These are phyloP conservation scores for Millerozyma acaciae DNA, from an alignment of 805 yeast species.

Conservation along the genomic window DNA sequence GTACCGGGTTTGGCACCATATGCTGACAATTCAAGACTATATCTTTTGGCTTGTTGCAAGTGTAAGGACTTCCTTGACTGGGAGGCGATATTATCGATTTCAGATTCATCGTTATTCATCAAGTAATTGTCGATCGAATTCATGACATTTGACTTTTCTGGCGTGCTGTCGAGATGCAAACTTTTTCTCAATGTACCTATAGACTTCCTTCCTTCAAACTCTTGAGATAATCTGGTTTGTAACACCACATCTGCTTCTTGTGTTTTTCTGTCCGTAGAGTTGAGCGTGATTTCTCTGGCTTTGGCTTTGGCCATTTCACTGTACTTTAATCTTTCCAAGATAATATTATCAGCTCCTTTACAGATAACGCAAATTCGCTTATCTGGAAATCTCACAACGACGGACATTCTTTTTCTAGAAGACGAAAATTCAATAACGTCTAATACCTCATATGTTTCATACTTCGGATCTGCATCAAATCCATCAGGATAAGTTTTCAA, in stretches of 20 bases:
- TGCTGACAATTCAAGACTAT: constrained; percentile 31
- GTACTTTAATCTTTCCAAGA: constrained; percentile 66
- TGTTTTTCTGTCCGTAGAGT: constrained; percentile 59
- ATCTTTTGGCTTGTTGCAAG: constrained; percentile 53
- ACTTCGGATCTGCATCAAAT: constrained; percentile 56
- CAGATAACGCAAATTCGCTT: constrained; percentile 72
- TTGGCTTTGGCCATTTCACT: constrained; percentile 58
- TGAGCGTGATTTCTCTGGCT: constrained; percentile 56
- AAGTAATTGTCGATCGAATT: constrained; percentile 50
- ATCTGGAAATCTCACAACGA: constrained; percentile 75
- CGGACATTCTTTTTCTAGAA: constrained; percentile 89
- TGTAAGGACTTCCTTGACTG: constrained; percentile 58
- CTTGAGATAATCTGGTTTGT: constrained; percentile 46
- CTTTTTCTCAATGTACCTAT: constrained; percentile 29
- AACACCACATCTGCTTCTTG: constrained; percentile 75
- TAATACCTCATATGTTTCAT: constrained; percentile 69
- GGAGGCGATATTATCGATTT: constrained; percentile 49
- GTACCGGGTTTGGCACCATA: constrained; percentile 2
- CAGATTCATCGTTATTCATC: constrained; percentile 44
- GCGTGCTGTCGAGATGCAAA: constrained; percentile 15
- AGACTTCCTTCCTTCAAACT: constrained; percentile 26
- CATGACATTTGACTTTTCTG: constrained; percentile 15
- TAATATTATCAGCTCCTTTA: constrained; percentile 94
- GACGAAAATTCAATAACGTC: constrained; percentile 86
- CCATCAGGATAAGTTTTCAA: constrained; percentile 84